phyloP scores from a whole-genome alignment of 2,329 filamentous ascomycete species.

The Hypoxylon sp. region DNA sequence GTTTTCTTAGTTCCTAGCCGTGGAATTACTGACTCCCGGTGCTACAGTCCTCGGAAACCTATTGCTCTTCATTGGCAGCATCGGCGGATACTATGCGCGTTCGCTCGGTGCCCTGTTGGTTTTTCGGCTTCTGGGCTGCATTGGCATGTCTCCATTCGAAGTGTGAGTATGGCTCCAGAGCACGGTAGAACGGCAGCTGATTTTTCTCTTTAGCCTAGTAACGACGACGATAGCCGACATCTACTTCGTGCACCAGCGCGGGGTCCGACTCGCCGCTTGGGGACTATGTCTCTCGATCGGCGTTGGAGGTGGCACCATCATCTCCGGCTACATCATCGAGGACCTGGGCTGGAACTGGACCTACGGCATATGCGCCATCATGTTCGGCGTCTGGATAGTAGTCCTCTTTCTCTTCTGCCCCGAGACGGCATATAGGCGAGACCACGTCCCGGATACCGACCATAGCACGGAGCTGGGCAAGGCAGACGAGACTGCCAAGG shows the following conservation, averaged over 20 bases:
- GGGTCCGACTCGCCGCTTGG: conserved; percentile 42
- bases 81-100: conserved; percentile 38
- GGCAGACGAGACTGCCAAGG: background rate
- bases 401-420: conserved; percentile 52
- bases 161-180: conserved; percentile 27
- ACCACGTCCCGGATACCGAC: conserved; percentile 29
- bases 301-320: conserved; percentile 39
- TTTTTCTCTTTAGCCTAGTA: conserved; percentile 35
- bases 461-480: conserved; percentile 21
- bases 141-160: conserved; percentile 44
- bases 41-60: conserved; percentile 45
- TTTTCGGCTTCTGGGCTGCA: conserved; percentile 38
- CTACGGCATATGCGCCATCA: conserved; percentile 51
- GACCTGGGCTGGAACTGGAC: conserved; percentile 46
- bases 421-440: conserved; percentile 52
- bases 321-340: conserved; percentile 42
- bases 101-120: conserved; percentile 36
- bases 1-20: too few relatives aligned
- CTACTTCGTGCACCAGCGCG: conserved; percentile 47
- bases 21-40: too few relatives aligned
- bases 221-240: conserved; percentile 44
- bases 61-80: conserved; percentile 45
- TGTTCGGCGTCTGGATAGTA: conserved; percentile 47
- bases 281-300: conserved; percentile 39
- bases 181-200: background rate